Evolutionary conservation across 1,284 basidiomycete species (phyloP).

Genomic region (Ganoderma resinaceum): DNA sequence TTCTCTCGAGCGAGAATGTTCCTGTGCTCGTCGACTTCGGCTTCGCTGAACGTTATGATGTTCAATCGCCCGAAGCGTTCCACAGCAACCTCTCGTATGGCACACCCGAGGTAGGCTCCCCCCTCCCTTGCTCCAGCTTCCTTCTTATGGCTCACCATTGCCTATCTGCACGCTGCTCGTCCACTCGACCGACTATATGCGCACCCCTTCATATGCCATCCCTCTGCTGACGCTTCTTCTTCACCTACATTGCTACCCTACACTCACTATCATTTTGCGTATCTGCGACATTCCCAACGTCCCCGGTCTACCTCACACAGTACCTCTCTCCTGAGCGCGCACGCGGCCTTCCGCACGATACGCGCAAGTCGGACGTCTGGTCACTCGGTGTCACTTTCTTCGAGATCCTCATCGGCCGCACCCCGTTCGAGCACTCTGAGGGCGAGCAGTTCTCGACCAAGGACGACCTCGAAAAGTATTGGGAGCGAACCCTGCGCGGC

Average conservation of each 20-base stretch:
- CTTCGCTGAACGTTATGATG: slow-evolving; percentile 85
- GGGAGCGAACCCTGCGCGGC: slow-evolving; percentile 79
- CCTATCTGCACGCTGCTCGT: background rate
- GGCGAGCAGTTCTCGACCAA: slow-evolving; percentile 85
- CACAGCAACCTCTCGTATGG: slow-evolving; percentile 87
- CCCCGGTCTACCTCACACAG: slow-evolving; percentile 45
- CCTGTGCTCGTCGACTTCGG: slow-evolving; percentile 93
- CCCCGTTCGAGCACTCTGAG: slow-evolving; percentile 88
- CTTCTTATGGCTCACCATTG: background rate
- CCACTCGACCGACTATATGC: slow-evolving; percentile 14
- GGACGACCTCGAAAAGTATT: slow-evolving; percentile 85
- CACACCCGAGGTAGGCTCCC: slow-evolving; percentile 77
- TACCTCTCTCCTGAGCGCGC: slow-evolving; percentile 92
- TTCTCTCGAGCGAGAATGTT: slow-evolving; percentile 74
- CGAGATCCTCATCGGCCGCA: slow-evolving; percentile 89
- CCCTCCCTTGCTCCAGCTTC: background rate
- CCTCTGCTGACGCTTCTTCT: background rate
- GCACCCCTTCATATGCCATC: slow-evolving; percentile 3
- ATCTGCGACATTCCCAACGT: background rate
- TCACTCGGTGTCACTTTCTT: slow-evolving; percentile 93
- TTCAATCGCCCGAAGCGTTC: slow-evolving; percentile 69
- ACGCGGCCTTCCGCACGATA: slow-evolving; percentile 86
- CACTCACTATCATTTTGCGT: background rate
- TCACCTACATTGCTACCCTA: no score
- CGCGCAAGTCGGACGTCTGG: slow-evolving; percentile 93